Base-by-base conservation (phyloP, 169 alveolate genomes). In the Condylostoma magnum region DNA sequence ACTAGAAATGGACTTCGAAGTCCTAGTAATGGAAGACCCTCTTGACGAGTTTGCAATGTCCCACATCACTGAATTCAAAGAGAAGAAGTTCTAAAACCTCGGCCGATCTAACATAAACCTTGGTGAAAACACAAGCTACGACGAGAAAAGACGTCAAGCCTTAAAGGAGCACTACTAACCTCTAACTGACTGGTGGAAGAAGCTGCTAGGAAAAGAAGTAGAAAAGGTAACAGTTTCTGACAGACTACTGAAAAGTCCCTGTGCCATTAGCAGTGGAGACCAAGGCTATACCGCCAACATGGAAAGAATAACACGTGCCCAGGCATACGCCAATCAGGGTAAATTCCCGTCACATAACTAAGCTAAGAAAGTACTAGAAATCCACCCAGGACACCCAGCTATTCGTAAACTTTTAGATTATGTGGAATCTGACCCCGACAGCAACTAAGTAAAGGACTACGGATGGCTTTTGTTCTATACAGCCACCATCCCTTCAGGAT, bases 41-140 rank as follows among this genome's bases (percentile, higher is more conserved):
- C 89, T 97, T 56, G 99, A 97, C 78, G 99, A 97, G 88, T 97
- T 95, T 86, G 90, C 97, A 69, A 85, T 96, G 76, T 92, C 97
- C 69, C 94, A 98, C 57, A 91, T 96, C 38, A 72, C 89, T 38
- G 97, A 97, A 82, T 97, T 89, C 69, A 95, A 94, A 80, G 95
- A 95, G 63, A 89, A 90, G 70, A 91, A 93, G 83, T 93, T 96
- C 52, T 85, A 89, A 71, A 96, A 95, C 69, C 97, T 96, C 31
- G 98, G 96, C 53, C 95, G 95, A 86, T 97, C 97, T 25, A 99
- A 96, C 69, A 89, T 95, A 57, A 95, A 95, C 76, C 82, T 95
- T 73, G 94, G 94, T 78, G 95, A 84, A 37, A 87, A 78, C 48
- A 83, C 77, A 51, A 95, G 84, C 48, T 85, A 85, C 46, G 79